These are phyloP conservation scores for Eucalyptus lansdowneana DNA, from an alignment of 345 rosid genomes.

Conservation along the genomic window DNA sequence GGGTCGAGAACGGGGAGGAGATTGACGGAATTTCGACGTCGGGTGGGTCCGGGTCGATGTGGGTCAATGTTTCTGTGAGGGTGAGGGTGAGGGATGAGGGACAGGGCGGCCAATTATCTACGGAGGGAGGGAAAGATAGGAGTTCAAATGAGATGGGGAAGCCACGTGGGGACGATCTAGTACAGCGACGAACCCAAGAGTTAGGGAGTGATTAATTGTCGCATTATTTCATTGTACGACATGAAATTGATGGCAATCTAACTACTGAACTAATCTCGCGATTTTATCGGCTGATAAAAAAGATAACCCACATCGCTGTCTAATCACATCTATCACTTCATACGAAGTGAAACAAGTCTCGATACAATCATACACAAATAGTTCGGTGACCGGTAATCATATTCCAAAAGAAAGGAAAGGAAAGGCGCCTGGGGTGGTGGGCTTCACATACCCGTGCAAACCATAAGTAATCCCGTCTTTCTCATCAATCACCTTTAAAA, in stretches of 20 bases:
- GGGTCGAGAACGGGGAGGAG: neutral
- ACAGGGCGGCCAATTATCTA: neutral
- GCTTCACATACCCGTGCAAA: neutral
- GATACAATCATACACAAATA: accelerated
- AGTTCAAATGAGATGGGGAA: neutral
- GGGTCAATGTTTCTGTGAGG: neutral
- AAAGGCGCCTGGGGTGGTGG: neutral
- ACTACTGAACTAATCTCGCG: accelerated
- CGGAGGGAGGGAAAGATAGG: neutral
- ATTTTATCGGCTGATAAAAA: accelerated
- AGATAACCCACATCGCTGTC: accelerated
- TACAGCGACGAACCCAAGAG: no score
- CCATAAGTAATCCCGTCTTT: neutral
- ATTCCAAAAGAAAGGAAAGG: neutral
- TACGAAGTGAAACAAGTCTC: neutral
- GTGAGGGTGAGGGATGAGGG: neutral
- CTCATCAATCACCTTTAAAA: neutral
- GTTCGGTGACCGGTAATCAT: neutral
- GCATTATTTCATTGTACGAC: neutral
- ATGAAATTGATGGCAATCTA: no score
- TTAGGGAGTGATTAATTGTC: neutral
- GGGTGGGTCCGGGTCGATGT: neutral
- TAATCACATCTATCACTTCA: accelerated
- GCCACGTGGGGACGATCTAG: neutral
- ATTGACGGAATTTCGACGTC: neutral